A percentile compares a stretch with the other conserved stretches of the same genome.
Conservation (phyloP, 495 filamentous ascomycete species). For the Amorphotheca resinae region DNA sequence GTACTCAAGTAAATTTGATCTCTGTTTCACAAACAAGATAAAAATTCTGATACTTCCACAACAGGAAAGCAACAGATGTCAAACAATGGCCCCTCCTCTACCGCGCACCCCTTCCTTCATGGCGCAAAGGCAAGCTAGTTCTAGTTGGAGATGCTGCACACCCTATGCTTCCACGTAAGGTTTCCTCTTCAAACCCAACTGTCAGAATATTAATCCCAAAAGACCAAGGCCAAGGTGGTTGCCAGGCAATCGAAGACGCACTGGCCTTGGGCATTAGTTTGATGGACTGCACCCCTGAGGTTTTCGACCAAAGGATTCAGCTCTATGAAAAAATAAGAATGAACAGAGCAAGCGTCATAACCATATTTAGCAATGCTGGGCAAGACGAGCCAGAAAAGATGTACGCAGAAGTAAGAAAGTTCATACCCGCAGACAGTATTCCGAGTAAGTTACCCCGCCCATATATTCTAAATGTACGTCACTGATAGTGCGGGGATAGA, state of each 20-base stretch:
- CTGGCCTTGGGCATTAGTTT: slow-evolving; percentile 10
- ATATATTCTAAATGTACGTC: not conserved
- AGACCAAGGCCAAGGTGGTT: slow-evolving; percentile 14
- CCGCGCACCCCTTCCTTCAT: slow-evolving; percentile 39
- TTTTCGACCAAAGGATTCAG: slow-evolving; percentile 31
- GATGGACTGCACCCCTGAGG: slow-evolving; percentile 3
- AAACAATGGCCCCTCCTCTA: slow-evolving; percentile 47
- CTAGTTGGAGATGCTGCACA: slow-evolving; percentile 53
- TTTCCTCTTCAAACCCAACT: not conserved
- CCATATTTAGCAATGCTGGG: slow-evolving; percentile 31
- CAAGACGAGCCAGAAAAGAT: slow-evolving; percentile 19
- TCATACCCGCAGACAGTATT: slow-evolving; percentile 12
- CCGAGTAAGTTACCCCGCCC: slow-evolving; percentile 15
- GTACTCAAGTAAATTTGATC: too few species aligned
- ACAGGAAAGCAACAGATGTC: slow-evolving; percentile 33
- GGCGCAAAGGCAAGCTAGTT: slow-evolving; percentile 35
- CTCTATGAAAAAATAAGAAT: slow-evolving; percentile 41
- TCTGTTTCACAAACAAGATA: too few species aligned
- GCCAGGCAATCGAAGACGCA: slow-evolving; percentile 16
- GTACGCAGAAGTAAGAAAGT: slow-evolving; percentile 16
- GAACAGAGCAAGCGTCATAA: slow-evolving; percentile 38
- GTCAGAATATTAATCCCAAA: not conserved
- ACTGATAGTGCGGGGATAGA: slow-evolving; percentile 4
- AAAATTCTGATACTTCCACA: too few species aligned
- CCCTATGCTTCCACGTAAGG: slow-evolving; percentile 36